phyloP scores from a whole-genome alignment of 2,329 filamentous ascomycete species.

The Aspergillus ibericus region DNA sequence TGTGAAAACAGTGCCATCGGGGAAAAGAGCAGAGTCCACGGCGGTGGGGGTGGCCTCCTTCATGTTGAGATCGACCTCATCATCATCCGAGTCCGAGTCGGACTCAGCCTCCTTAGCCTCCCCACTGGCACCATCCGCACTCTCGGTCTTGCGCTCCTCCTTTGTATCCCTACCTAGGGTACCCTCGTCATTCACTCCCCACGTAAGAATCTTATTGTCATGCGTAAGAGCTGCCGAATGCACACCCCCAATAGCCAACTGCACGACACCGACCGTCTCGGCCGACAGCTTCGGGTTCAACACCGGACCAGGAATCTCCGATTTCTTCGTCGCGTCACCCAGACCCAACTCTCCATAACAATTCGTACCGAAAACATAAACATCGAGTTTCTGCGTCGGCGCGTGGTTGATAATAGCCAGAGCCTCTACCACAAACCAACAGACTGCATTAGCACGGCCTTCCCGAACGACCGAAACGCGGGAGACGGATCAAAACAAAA shows the following conservation, averaged over 20 bases:
- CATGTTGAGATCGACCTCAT: conserved; percentile 66
- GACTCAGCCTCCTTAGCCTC: conserved; percentile 27
- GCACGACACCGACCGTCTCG: conserved; percentile 51
- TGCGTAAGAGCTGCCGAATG: conserved; percentile 72
- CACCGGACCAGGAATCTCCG: conserved; percentile 71
- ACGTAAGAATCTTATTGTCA: conserved; percentile 79
- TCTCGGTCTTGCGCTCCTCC: conserved; percentile 56
- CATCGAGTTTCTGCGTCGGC: conserved; percentile 65
- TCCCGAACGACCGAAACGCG: background rate
- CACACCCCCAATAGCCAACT: conserved; percentile 69
- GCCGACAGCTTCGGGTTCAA: conserved; percentile 62
- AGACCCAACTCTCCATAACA: conserved; percentile 75
- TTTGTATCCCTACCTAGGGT: conserved; percentile 71
- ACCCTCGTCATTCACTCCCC: conserved; percentile 83
- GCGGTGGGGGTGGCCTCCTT: conserved; percentile 66
- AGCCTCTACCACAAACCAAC: background rate
- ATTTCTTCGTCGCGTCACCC: conserved; percentile 60
- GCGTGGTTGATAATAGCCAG: conserved; percentile 24
- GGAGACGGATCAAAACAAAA: background rate
- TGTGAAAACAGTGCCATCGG: conserved; percentile 62
- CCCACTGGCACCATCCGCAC: conserved; percentile 27
- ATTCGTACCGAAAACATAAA: conserved; percentile 79
- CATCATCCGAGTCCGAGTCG: conserved; percentile 49
- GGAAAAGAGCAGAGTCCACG: conserved; percentile 56
- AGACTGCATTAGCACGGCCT: background rate